Base-by-base conservation (phyloP, 805 yeast species). In the Yamadazyma phyllophila region DNA sequence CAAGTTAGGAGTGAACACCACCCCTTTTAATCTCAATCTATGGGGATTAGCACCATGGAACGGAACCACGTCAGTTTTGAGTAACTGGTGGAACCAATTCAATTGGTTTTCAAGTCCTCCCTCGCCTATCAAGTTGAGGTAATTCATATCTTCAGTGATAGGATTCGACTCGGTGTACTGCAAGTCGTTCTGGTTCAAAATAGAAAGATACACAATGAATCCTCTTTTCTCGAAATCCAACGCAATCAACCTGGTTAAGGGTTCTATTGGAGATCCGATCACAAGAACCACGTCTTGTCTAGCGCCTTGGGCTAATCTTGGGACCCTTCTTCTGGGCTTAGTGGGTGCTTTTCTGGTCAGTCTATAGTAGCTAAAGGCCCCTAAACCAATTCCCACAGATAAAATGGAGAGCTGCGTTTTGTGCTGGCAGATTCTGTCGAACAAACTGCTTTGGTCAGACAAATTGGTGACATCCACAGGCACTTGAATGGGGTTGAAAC, bases 171-270 rank as follows among this genome's bases (percentile, higher is more conserved):
- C 78, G 39, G 81, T 68, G 44, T 75, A 74, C 52, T 65, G 68
- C 36, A 71, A 60, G 49, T 83, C 88, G 50, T 71, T 74, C 26
- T 82, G 88, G 48, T 76, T 79, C n/a, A 78, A 61, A n/a, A 82
- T 78, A 0, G 95, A 82, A 51, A 88, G 73, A 59, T 84, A 88
- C 2, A 89, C 90, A 27, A 89, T 83, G 59, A 85, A 88, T 1
- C 96, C 96, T 44, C 96, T 70, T 37, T 76, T 76, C 51, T 87
- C 90, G 51, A 88, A 73, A 59, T 88, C 96, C 46, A 78, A 73
- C 1, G 90, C 87, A 26, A 88, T 66, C 42, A 82, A 71, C 46
- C 87, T 73, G 1, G 88, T 81, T 45, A 87, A 66, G 1, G 89
- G 88, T 50, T 86, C 92, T 2, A 80, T 72, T 2, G 91, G 90